Conservation (phyloP, 2,329 filamentous ascomycete genomes). For the Didymella glomerata region DNA sequence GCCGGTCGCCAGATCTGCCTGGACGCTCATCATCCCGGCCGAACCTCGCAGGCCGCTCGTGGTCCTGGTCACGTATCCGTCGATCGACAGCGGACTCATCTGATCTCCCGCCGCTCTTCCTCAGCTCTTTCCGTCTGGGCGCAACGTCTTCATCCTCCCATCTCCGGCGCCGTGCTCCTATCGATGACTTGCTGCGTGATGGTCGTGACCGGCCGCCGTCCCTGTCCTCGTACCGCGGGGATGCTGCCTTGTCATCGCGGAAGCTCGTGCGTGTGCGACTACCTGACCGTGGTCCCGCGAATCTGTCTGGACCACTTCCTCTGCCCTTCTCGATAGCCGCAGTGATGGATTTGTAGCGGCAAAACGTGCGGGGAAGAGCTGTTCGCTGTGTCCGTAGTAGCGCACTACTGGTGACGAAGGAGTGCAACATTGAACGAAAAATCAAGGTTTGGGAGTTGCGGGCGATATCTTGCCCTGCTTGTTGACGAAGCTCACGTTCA, state of each 20-base stretch:
- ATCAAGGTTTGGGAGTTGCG: neutral
- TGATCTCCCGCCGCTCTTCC: conserved; percentile 11
- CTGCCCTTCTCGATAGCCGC: conserved; percentile 45
- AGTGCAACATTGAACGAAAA: conserved; percentile 32
- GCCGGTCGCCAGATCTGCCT: neutral
- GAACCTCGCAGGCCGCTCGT: conserved; percentile 2
- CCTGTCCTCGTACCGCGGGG: conserved; percentile 9
- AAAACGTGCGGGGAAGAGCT: conserved; percentile 27
- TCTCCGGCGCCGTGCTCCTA: conserved; percentile 14
- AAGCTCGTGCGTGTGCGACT: conserved; percentile 15
- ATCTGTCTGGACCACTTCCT: conserved; percentile 23
- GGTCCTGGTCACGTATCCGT: conserved; percentile 12
- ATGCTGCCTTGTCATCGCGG: neutral
- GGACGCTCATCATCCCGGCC: conserved; percentile 1
- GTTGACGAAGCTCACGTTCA: neutral
- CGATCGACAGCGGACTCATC: conserved; percentile 18
- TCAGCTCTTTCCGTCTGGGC: conserved; percentile 18
- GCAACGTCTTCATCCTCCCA: conserved; percentile 20
- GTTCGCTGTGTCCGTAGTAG: conserved; percentile 28
- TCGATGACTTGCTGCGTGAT: conserved; percentile 20
- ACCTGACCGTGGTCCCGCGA: conserved; percentile 22
- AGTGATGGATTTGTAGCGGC: conserved; percentile 45
- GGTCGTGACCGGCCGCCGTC: conserved; percentile 10
- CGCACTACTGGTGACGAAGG: conserved; percentile 26
- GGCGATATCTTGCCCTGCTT: neutral